Conservation (phyloP, 2,329 filamentous ascomycete species). For the Aspergillus novofumigatus region DNA sequence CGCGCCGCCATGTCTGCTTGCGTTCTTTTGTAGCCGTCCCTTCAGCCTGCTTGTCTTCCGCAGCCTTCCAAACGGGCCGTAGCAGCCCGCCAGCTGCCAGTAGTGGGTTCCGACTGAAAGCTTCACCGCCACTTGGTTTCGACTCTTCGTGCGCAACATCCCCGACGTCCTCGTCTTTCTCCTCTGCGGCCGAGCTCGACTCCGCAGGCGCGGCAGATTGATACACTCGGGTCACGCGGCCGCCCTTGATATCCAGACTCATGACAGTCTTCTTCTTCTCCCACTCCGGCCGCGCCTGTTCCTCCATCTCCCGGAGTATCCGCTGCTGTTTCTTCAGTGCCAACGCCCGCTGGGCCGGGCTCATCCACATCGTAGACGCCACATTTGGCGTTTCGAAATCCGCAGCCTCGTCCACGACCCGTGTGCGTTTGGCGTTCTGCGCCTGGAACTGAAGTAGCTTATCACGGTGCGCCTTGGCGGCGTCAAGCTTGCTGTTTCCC, state of each 20-base stretch:
- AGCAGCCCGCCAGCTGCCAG: slow-evolving; percentile 41
- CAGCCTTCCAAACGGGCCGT: slow-evolving; percentile 43
- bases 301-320: slow-evolving; percentile 77
- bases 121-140: slow-evolving; percentile 23
- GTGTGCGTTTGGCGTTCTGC: slow-evolving; percentile 78
- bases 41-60: slow-evolving; percentile 23
- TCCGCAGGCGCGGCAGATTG: slow-evolving; percentile 32
- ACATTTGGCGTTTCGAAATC: slow-evolving; percentile 62
- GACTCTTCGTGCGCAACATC: slow-evolving; percentile 13
- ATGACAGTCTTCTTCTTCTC: slow-evolving; percentile 83
- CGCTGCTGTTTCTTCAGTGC: slow-evolving; percentile 85
- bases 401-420: slow-evolving; percentile 79
- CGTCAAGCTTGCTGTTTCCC: slow-evolving; percentile 54
- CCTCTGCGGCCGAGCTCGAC: slow-evolving; percentile 10
- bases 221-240: slow-evolving; percentile 63
- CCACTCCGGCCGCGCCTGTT: slow-evolving; percentile 78
- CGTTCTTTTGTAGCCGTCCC: slow-evolving; percentile 25
- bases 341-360: slow-evolving; percentile 72
- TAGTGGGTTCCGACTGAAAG: slow-evolving; percentile 43
- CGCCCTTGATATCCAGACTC: slow-evolving; percentile 75
- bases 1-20: slow-evolving; percentile 43
- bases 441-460: slow-evolving; percentile 77
- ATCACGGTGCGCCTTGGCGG: slow-evolving; percentile 74
- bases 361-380: slow-evolving; percentile 75
- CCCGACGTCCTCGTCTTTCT: slow-evolving; percentile 20